These are phyloP conservation scores for Kentomonas sorsogonicus DNA, from an alignment of 208 protist species.

Conservation along the genomic window DNA sequence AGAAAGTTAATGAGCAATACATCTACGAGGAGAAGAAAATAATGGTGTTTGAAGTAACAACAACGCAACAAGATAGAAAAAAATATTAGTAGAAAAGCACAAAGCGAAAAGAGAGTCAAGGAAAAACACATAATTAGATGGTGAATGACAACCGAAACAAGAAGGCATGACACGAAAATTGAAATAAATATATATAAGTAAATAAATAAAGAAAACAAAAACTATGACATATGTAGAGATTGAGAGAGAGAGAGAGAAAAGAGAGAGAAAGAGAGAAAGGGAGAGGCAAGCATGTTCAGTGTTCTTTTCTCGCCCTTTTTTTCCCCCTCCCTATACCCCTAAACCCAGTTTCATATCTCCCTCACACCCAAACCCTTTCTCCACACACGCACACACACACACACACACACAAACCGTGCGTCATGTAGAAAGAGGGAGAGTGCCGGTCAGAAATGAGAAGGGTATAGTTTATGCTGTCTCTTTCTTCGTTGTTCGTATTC, in stretches of 20 bases:
- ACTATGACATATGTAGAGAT: slow-evolving; percentile 1
- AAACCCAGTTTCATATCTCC: too few species aligned
- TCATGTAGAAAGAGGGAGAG: too few species aligned
- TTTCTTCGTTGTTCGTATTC: too few species aligned
- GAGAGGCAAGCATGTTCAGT: too few species aligned
- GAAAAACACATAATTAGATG: neutral
- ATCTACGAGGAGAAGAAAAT: neutral
- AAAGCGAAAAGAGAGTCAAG: slow-evolving; percentile 4
- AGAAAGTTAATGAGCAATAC: too few species aligned
- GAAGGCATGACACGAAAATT: neutral
- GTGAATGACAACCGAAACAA: slow-evolving; percentile 2
- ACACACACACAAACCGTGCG: too few species aligned
- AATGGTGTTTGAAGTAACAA: neutral
- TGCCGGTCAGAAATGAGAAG: too few species aligned
- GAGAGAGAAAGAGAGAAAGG: slow-evolving; percentile 4
- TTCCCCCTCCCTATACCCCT: too few species aligned
- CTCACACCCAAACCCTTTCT: too few species aligned
- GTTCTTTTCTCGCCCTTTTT: too few species aligned
- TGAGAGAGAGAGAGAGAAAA: neutral
- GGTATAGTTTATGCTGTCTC: too few species aligned
- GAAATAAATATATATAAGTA: slow-evolving; percentile 1
- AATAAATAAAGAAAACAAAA: slow-evolving; percentile 8
- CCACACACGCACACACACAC: too few species aligned
- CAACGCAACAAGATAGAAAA: neutral
- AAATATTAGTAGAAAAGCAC: slow-evolving; percentile 3